phyloP scores from a whole-genome alignment of 345 rosid genomes.

The Melastoma malabathricum region DNA sequence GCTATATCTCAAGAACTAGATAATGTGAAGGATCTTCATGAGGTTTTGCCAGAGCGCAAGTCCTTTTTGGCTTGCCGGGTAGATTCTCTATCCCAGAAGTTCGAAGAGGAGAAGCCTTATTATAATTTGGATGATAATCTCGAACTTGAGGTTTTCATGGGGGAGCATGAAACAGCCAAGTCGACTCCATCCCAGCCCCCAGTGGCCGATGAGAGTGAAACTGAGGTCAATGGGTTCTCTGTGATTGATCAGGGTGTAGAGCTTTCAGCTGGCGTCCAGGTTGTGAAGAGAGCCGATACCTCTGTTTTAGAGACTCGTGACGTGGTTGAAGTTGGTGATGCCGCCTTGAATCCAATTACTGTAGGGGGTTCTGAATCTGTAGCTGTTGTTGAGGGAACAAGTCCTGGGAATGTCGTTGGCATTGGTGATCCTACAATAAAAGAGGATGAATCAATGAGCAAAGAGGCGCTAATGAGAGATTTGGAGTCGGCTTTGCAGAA shows the following conservation, averaged over 20 bases:
- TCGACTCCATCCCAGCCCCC: conserved; percentile 3
- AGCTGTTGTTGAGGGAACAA: conserved; percentile 13
- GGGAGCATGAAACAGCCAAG: conserved; percentile 23
- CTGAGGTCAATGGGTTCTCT: conserved; percentile 27
- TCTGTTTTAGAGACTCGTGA: conserved; percentile 16
- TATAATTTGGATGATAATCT: conserved; percentile 23
- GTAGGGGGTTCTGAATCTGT: conserved; percentile 26
- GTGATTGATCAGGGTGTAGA: conserved; percentile 26
- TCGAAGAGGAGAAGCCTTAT: conserved; percentile 40
- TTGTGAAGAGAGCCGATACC: conserved; percentile 11
- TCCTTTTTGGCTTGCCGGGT: conserved; percentile 30
- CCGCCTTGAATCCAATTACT: conserved; percentile 10
- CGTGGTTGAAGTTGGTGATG: conserved; percentile 18
- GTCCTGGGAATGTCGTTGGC: conserved; percentile 11
- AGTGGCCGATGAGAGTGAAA: conserved; percentile 20
- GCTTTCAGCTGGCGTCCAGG: conserved; percentile 15
- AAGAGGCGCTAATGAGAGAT: conserved; percentile 61
- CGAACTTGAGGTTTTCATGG: conserved; percentile 20
- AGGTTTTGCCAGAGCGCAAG: conserved; percentile 41
- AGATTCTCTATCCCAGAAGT: conserved; percentile 25
- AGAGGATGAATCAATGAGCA: conserved; percentile 30
- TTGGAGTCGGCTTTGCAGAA: conserved; percentile 56
- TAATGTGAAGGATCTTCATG: conserved; percentile 68
- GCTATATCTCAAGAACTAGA: conserved; percentile 22
- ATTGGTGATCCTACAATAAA: conserved; percentile 14